Percentiles rank a stretch among this genome's conserved stretches.
Conservation (phyloP, 805 yeast genomes). For the Pichia phayaonensis region DNA sequence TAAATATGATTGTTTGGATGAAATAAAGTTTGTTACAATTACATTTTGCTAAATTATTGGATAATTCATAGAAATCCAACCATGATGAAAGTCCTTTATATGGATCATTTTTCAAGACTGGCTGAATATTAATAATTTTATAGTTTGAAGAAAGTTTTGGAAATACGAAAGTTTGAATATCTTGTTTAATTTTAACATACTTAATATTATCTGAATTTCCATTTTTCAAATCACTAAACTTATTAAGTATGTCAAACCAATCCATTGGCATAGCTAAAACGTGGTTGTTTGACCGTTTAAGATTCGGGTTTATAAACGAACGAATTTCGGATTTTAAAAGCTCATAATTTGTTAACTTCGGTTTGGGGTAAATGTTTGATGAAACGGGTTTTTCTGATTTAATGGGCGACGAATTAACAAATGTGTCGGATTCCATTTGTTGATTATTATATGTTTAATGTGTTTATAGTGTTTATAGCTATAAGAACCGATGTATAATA, state of each 20-base stretch:
- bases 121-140: background rate
- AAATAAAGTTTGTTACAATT: background rate
- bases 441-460: too few species aligned
- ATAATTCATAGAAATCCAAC: slow-evolving; percentile 1
- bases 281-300: background rate
- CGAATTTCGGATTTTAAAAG: background rate
- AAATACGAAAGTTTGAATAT: background rate
- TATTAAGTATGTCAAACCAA: background rate
- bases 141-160: background rate
- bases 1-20: background rate
- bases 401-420: slow-evolving; percentile 5
- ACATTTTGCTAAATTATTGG: background rate
- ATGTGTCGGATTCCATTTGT: slow-evolving; percentile 7
- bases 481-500: background rate
- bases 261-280: slow-evolving; percentile 1
- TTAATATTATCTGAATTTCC: background rate
- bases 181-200: background rate
- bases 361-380: background rate
- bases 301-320: background rate
- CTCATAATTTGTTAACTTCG: background rate
- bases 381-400: background rate
- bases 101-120: background rate
- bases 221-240: background rate
- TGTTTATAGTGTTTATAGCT: background rate
- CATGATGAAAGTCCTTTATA: background rate